Conservation (phyloP, 2,329 filamentous ascomycete species). For the Dichotomopilus funicola region DNA sequence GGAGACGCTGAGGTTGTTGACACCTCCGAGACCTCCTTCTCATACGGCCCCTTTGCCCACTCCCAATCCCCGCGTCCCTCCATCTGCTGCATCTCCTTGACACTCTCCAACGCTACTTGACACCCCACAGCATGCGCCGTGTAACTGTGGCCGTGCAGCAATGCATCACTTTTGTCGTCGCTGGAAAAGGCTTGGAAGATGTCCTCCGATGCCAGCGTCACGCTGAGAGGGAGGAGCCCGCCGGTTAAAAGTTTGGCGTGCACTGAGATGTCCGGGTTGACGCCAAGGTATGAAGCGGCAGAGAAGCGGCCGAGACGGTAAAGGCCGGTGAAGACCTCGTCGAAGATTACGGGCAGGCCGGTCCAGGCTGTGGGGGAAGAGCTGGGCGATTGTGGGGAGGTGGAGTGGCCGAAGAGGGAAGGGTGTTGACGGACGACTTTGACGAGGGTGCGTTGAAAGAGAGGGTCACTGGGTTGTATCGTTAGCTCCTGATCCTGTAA, state of each 20-base stretch:
- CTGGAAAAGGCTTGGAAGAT: conserved; percentile 68
- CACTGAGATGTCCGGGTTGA: conserved; percentile 67
- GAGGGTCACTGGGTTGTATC: conserved; percentile 53
- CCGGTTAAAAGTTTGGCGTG: conserved; percentile 82
- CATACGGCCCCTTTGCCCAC: conserved; percentile 36
- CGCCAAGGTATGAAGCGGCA: conserved; percentile 61
- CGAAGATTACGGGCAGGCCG: conserved; percentile 72
- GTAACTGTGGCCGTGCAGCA: conserved; percentile 82
- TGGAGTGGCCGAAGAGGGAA: conserved; percentile 38
- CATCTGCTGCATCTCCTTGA: conserved; percentile 54
- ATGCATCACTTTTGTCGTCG: conserved; percentile 67
- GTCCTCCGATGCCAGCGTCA: conserved; percentile 65
- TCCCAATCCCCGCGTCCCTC: conserved; percentile 52
- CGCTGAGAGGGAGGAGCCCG: conserved; percentile 68
- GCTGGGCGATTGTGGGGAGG: conserved; percentile 15
- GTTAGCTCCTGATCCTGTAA: not conserved
- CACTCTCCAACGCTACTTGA: conserved; percentile 63
- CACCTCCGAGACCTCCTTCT: no score
- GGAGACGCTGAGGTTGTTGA: not conserved
- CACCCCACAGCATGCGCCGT: conserved; percentile 79
- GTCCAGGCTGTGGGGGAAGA: conserved; percentile 45
- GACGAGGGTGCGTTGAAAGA: conserved; percentile 70
- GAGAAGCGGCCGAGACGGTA: conserved; percentile 72
- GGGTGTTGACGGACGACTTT: conserved; percentile 53
- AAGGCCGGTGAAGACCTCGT: conserved; percentile 82